phyloP scores from a whole-genome alignment of 2,329 filamentous ascomycete species.

The Falciphora oryzae region DNA sequence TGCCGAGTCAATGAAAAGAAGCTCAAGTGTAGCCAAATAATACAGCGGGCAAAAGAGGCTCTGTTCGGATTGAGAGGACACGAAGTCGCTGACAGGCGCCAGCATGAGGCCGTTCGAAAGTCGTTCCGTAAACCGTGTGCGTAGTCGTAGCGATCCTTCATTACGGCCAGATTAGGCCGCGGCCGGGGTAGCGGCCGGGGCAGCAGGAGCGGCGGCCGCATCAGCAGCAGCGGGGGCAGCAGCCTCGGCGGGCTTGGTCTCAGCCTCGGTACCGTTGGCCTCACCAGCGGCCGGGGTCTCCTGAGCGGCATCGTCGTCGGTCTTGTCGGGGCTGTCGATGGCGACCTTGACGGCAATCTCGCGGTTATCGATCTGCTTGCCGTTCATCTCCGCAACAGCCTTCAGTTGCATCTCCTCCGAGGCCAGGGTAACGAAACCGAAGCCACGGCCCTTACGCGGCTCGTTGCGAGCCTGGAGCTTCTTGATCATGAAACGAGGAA shows the following conservation, averaged over 20 bases:
- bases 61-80: not conserved
- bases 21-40: conserved; percentile 16
- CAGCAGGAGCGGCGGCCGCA: conserved; percentile 28
- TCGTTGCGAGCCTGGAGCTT: conserved; percentile 98
- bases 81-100: not conserved
- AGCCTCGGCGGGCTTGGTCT: conserved; percentile 36
- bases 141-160: not conserved
- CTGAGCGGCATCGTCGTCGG: conserved; percentile 50
- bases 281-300: conserved; percentile 59
- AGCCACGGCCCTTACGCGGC: conserved; percentile 97
- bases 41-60: conserved; percentile 8
- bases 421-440: conserved; percentile 93
- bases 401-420: conserved; percentile 96
- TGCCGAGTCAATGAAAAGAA: conserved; percentile 27
- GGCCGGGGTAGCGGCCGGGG: conserved; percentile 27
- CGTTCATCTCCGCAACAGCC: conserved; percentile 97
- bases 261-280: conserved; percentile 34
- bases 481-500: conserved; percentile 99
- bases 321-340: conserved; percentile 98
- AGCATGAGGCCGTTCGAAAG: not conserved
- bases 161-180: conserved; percentile 13
- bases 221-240: conserved; percentile 57
- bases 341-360: conserved; percentile 99
- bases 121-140: conserved; percentile 10
- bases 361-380: conserved; percentile 96